phyloP scores from a whole-genome alignment of 768 basidiomycete genomes.

The Udeniomyces megalosporus region DNA sequence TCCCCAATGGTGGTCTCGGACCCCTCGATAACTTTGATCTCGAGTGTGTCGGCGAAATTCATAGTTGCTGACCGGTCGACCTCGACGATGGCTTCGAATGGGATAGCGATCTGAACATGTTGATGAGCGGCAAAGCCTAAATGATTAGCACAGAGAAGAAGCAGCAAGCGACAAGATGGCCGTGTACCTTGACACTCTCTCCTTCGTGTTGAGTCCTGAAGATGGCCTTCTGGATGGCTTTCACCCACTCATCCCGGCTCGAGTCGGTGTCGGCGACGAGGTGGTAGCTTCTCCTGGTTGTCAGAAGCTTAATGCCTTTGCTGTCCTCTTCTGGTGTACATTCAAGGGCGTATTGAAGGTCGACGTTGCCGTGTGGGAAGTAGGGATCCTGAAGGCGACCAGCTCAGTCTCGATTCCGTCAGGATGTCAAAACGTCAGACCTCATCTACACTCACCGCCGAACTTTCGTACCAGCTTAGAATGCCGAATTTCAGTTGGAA shows the following conservation, averaged over 20 bases:
- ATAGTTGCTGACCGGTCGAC: constrained; percentile 74
- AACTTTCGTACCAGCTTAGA: constrained; percentile 89
- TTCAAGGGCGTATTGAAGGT: constrained; percentile 77
- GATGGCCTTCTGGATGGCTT: constrained; percentile 76
- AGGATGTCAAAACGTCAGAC: background rate
- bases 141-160: background rate
- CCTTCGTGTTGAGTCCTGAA: constrained; percentile 95
- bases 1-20: background rate
- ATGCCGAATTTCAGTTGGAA: constrained; percentile 91
- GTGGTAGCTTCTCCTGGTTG: constrained; percentile 35
- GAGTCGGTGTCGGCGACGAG: constrained; percentile 26
- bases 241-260: constrained; percentile 53
- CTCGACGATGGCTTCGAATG: constrained; percentile 73
- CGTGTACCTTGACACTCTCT: constrained; percentile 69
- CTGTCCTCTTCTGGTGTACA: constrained; percentile 76
- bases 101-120: constrained; percentile 61
- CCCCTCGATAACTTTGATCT: constrained; percentile 32
- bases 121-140: background rate
- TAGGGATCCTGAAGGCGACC: constrained; percentile 61
- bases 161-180: background rate
- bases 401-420: background rate
- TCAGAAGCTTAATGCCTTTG: constrained; percentile 39
- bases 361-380: constrained; percentile 91
- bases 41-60: constrained; percentile 92
- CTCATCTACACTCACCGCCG: constrained; percentile 43